Evolutionary conservation across 1,139 yeast species (phyloP).

Genomic region (Arxiozyma heterogenica): DNA sequence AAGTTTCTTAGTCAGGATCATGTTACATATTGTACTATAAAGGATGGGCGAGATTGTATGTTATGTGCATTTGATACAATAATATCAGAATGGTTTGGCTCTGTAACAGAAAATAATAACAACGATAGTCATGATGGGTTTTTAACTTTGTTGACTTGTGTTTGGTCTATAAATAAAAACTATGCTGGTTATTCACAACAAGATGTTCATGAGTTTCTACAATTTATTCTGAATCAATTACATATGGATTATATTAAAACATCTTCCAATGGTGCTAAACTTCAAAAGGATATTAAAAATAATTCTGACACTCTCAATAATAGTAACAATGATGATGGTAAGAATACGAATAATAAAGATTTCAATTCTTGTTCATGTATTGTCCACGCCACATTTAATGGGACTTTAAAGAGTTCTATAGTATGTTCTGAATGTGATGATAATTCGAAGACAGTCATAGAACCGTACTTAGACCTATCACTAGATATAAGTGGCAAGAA

Average conservation of each 20-base stretch:
- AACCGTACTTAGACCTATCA: slow-evolving; percentile 85
- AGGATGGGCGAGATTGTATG: slow-evolving; percentile 41
- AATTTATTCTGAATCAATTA: slow-evolving; percentile 73
- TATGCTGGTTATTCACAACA: slow-evolving; percentile 94
- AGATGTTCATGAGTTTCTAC: slow-evolving; percentile 97
- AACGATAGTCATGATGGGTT: slow-evolving; percentile 18
- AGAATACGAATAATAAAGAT: slow-evolving; percentile 6
- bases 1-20: slow-evolving; percentile 47
- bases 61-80: slow-evolving; percentile 79
- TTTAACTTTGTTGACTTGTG: slow-evolving; percentile 49
- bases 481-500: slow-evolving; percentile 48
- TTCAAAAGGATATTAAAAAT: not conserved
- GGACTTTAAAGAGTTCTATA: slow-evolving; percentile 65
- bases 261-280: slow-evolving; percentile 14
- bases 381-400: slow-evolving; percentile 71
- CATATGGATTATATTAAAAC: slow-evolving; percentile 41
- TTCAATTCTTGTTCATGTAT: slow-evolving; percentile 55
- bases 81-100: slow-evolving; percentile 43
- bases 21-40: slow-evolving; percentile 19
- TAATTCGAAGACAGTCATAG: slow-evolving; percentile 55
- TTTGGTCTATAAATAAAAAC: slow-evolving; percentile 75
- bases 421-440: slow-evolving; percentile 61
- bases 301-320: too few relatives aligned
- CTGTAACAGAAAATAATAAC: slow-evolving; percentile 37
- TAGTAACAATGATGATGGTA: too few relatives aligned